These are phyloP conservation scores for Geotrichum candidum DNA, from an alignment of 1,139 yeast species.

Conservation along the genomic window DNA sequence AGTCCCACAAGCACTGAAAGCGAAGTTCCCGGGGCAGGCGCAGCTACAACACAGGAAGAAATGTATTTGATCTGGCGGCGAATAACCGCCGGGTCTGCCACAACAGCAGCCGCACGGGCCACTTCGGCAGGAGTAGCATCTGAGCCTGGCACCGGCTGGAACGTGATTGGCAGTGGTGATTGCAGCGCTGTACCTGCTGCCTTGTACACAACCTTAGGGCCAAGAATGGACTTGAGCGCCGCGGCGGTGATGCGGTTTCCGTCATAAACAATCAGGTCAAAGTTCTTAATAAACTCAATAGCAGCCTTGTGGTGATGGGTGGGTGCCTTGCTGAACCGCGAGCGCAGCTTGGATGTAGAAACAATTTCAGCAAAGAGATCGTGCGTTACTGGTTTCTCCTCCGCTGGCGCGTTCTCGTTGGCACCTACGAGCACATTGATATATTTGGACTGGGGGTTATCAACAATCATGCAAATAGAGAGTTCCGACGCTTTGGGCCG, in stretches of 20 bases:
- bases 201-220: conserved; percentile 24
- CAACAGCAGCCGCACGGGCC: conserved; percentile 13
- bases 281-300: conserved; percentile 19
- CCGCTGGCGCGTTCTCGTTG: conserved; percentile 19
- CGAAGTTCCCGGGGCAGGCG: conserved; percentile 26
- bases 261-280: conserved; percentile 27
- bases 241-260: conserved; percentile 21
- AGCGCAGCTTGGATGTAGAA: conserved; percentile 24
- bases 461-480: conserved; percentile 26
- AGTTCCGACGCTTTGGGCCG: conserved; percentile 21
- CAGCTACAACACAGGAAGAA: conserved; percentile 24
- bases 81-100: conserved; percentile 24
- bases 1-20: conserved; percentile 26
- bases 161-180: conserved; percentile 23
- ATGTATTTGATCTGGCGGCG: conserved; percentile 25
- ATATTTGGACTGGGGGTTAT: conserved; percentile 25
- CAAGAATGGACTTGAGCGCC: conserved; percentile 24
- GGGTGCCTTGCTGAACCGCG: conserved; percentile 19
- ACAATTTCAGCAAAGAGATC: conserved; percentile 27
- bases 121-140: conserved; percentile 19
- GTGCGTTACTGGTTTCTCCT: conserved; percentile 17
- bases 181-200: conserved; percentile 26
- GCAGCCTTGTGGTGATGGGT: conserved; percentile 16
- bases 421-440: conserved; percentile 21
- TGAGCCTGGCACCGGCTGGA: conserved; percentile 17